Base-by-base conservation (phyloP, 2,329 filamentous ascomycete genomes). In the Ceratocystis papillata region DNA sequence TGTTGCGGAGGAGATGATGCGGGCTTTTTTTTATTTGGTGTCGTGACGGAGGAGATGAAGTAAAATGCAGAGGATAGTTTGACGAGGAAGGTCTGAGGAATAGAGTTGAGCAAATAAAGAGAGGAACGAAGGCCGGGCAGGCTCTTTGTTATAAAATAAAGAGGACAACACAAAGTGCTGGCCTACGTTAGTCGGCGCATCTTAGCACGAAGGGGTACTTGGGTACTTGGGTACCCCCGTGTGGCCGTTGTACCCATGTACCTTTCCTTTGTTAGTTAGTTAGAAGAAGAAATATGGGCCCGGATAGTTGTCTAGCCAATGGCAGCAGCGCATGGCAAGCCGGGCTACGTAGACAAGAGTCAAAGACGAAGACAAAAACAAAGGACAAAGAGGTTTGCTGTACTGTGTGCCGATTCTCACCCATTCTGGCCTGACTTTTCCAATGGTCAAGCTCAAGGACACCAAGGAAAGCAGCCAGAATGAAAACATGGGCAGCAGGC, bases 1-100 rank as follows among this genome's bases (percentile, higher is more conserved):
- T 50, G 76, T 69, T 64, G 12, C 15, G 55, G 6, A n/a, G 37
- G 57, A 33, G 15, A 41, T 12, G n/a, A 15, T 10, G 57, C 20
- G 37, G 20, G 3, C 20, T 6, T 41, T 4, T 41, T 22, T 41
- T 41, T 15, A 41, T 15, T 12, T 6, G 15, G 59, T n/a, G 22
- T n/a, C 3, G 50, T 33, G 61, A 30, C 25, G 59, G 62, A 37
- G 65, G 5, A n/a, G 37, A 45, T 61, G 6, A 44, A 53, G 53
- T 45, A 30, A 20, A 25, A 28, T 17, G 57, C 53, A 17, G 59
- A 55, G 8, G 8, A 20, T 17, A 22, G 2, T n/a, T 20, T 20
- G 48, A 20, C 20, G 48, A 1, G 48, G 20, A 15, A 41, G 10
- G 12, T 12, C 10, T 41, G 37, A 41, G 10, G 37, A 41, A 41